phyloP scores from a whole-genome alignment of 2,329 filamentous ascomycete species.

The Ophidiomyces ophidiicola region DNA sequence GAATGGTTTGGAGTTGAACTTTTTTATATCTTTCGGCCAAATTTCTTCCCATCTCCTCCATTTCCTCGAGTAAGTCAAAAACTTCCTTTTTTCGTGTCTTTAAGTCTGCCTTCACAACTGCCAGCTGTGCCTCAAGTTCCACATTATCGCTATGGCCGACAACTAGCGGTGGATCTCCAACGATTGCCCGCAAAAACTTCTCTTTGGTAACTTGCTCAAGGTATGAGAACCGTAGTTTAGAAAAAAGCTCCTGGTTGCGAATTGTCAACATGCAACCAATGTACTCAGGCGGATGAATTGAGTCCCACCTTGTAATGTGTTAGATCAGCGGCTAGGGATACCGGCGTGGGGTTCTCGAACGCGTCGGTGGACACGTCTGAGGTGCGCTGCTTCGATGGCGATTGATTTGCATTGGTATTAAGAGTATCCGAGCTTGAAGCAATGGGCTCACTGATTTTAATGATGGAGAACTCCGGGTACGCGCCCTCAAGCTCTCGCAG shows the following conservation, averaged over 20 bases:
- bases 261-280: not conserved
- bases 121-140: conserved; percentile 58
- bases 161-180: conserved; percentile 77
- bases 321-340: conserved; percentile 69
- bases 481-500: conserved; percentile 45
- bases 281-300: not conserved
- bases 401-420: conserved; percentile 11
- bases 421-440: conserved; percentile 33
- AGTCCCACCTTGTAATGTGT: conserved; percentile 61
- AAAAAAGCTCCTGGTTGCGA: conserved; percentile 60
- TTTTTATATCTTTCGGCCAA: conserved; percentile 49
- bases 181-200: conserved; percentile 87
- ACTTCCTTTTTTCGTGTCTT: conserved; percentile 73
- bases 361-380: conserved; percentile 60
- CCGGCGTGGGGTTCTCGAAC: conserved; percentile 57
- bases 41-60: conserved; percentile 58
- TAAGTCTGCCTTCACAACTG: conserved; percentile 58
- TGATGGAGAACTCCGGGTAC: conserved; percentile 48
- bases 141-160: conserved; percentile 73
- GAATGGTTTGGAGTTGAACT: conserved; percentile 41
- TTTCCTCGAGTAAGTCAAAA: conserved; percentile 55
- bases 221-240: conserved; percentile 92
- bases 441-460: conserved; percentile 65
- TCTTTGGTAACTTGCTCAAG: conserved; percentile 98
- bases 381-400: conserved; percentile 40